Evolutionary conservation across 2,329 filamentous ascomycete species (phyloP).

Genomic region (Aureobasidium lini): DNA sequence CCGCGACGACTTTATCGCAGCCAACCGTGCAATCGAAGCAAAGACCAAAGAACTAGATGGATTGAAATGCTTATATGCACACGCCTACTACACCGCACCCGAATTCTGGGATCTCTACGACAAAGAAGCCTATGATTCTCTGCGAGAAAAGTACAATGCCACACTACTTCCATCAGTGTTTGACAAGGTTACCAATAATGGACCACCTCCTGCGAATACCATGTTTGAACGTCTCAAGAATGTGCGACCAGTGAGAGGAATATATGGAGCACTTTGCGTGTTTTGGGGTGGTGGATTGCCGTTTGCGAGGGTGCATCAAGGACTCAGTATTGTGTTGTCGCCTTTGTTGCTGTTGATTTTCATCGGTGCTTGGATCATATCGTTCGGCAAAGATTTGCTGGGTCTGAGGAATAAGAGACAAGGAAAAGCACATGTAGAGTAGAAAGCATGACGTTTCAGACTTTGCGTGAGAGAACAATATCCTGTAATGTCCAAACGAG

Average conservation of each 20-base stretch:
- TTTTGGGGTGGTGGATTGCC: conserved; percentile 19
- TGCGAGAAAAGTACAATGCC: conserved; percentile 58
- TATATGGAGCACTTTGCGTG: conserved; percentile 34
- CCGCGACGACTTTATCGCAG: conserved; percentile 52
- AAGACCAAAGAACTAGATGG: conserved; percentile 64
- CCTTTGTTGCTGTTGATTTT: not conserved
- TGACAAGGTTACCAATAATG: conserved; percentile 59
- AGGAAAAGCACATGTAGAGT: not conserved
- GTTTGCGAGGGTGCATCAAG: conserved; percentile 14
- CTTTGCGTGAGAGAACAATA: too few species aligned
- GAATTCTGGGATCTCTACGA: conserved; percentile 64
- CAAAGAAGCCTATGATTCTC: conserved; percentile 51
- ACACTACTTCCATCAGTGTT: conserved; percentile 57
- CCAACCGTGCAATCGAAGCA: conserved; percentile 64
- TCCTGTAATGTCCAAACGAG: too few species aligned
- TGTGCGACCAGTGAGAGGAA: conserved; percentile 31
- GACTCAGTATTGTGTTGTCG: not conserved
- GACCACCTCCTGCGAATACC: conserved; percentile 22
- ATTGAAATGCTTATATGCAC: conserved; percentile 82
- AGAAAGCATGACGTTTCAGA: not conserved
- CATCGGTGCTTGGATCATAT: not conserved
- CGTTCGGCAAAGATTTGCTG: not conserved
- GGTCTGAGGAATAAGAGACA: not conserved
- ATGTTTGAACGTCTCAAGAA: conserved; percentile 24
- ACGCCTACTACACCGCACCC: conserved; percentile 70